Percentiles rank a stretch among this genome's conserved stretches.
Evolutionary conservation across 139 green algal genomes (phyloP).

Genomic region (Coelastrella sp.): DNA sequence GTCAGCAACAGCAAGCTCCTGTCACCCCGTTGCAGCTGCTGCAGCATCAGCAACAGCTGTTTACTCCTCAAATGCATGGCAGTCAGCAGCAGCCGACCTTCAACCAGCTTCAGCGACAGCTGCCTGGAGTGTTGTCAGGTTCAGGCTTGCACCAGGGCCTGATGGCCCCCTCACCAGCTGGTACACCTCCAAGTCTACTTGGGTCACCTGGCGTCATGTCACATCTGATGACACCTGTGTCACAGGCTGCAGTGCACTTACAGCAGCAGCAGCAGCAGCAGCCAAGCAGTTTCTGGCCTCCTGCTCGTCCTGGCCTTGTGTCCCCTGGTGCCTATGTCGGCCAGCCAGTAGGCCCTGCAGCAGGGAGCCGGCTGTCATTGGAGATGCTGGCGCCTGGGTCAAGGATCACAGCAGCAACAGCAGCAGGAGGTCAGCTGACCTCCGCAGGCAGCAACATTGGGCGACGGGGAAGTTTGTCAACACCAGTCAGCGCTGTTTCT

Average conservation of each 20-base stretch:
- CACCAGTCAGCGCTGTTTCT: too few species aligned
- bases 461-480: too few species aligned
- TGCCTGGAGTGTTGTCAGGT: not conserved
- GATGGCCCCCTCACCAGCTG: not conserved
- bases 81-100: not conserved
- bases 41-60: constrained; percentile 40
- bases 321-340: constrained; percentile 14
- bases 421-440: not conserved
- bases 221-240: not conserved
- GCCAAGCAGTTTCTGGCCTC: constrained; percentile 7
- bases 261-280: constrained; percentile 34
- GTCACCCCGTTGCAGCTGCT: constrained; percentile 23
- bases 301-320: not conserved
- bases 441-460: too few species aligned
- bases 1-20: constrained; percentile 25
- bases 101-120: not conserved
- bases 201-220: not conserved
- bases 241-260: constrained; percentile 17
- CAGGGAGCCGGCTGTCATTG: constrained; percentile 3
- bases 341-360: not conserved
- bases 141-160: not conserved
- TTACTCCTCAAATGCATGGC: constrained; percentile 23
- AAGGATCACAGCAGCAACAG: not conserved
- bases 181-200: not conserved
- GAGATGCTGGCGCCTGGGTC: not conserved